Conservation (phyloP, 805 yeast genomes). For the Barnettozyma salicaria region DNA sequence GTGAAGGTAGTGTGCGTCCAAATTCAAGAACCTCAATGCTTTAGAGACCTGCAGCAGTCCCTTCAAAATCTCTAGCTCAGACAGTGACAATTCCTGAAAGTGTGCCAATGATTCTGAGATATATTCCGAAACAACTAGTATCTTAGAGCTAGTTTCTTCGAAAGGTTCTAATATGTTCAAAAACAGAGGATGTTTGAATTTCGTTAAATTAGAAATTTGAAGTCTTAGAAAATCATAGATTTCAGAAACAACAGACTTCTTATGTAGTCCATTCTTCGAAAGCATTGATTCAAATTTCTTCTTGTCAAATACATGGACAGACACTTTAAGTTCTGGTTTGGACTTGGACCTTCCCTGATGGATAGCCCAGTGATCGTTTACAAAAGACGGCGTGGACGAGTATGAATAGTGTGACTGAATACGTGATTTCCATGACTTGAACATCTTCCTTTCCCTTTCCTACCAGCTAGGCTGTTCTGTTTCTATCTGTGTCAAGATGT, state of each 20-base stretch:
- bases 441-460: too few relatives aligned
- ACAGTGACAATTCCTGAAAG: conserved; percentile 21
- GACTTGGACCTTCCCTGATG: conserved; percentile 70
- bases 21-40: conserved; percentile 79
- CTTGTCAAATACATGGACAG: conserved; percentile 86
- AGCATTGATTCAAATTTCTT: conserved; percentile 58
- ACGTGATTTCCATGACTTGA: conserved; percentile 12
- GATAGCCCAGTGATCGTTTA: conserved; percentile 74
- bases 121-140: conserved; percentile 81
- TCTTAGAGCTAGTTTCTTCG: conserved; percentile 75
- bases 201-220: conserved; percentile 69
- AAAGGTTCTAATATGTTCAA: conserved; percentile 80
- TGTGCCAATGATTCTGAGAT: conserved; percentile 52
- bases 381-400: conserved; percentile 62
- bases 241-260: conserved; percentile 41
- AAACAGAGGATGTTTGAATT: conserved; percentile 84
- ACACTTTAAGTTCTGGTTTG: conserved; percentile 37
- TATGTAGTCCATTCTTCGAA: conserved; percentile 42
- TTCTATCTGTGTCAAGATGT: too few relatives aligned
- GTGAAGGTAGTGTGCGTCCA: conserved; percentile 68
- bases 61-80: conserved; percentile 64
- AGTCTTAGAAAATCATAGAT: conserved; percentile 62
- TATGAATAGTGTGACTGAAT: conserved; percentile 39
- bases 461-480: too few relatives aligned
- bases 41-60: conserved; percentile 76